phyloP scores from a whole-genome alignment of 2,329 filamentous ascomycete species.

The Apiospora arundinis region DNA sequence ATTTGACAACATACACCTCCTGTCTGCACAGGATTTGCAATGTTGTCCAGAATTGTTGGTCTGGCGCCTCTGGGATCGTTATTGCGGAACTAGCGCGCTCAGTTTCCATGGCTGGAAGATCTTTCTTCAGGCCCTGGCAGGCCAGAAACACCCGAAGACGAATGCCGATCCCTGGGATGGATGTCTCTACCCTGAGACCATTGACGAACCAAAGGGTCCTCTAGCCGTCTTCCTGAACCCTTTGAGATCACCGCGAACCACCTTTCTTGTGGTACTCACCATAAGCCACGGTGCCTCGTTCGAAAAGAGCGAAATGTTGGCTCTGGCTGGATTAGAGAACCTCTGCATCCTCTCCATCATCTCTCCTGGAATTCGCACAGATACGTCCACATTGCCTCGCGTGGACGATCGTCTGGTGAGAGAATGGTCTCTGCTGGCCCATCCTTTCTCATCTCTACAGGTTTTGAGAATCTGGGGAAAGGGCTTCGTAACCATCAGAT shows the following conservation, averaged over 20 bases:
- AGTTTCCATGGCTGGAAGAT: constrained; percentile 3
- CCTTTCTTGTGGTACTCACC: background rate
- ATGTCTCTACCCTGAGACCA: background rate
- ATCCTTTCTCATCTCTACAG: background rate
- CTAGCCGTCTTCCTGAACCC: background rate
- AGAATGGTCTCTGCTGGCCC: background rate
- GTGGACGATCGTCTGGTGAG: background rate
- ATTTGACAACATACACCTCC: background rate
- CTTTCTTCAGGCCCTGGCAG: background rate
- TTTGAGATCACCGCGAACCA: background rate
- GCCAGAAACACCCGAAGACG: background rate
- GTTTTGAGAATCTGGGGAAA: background rate
- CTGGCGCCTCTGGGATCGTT: constrained; percentile 1
- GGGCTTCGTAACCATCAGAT: background rate
- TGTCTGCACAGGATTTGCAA: background rate
- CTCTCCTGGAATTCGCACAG: background rate
- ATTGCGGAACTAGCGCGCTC: background rate
- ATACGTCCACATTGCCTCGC: background rate
- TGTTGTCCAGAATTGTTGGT: background rate
- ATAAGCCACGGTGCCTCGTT: background rate
- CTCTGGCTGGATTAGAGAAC: background rate
- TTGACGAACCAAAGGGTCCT: background rate
- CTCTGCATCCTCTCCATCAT: constrained; percentile 1
- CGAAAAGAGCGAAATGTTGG: background rate
- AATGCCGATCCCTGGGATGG: background rate